Evolutionary conservation across 2,329 filamentous ascomycete species (phyloP).

Genomic region (Aureobasidium sp.): DNA sequence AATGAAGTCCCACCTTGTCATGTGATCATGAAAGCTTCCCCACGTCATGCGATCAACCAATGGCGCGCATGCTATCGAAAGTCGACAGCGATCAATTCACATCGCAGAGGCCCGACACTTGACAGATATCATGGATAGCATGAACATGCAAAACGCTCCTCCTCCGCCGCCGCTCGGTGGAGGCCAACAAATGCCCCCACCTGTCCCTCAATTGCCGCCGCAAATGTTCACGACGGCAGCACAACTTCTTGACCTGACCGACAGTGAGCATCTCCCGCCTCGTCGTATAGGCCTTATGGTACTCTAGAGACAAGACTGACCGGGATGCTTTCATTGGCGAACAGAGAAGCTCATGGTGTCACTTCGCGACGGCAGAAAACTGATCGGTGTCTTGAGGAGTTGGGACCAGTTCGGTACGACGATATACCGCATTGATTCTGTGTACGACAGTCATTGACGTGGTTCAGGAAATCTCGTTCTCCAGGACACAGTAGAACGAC

Average conservation of each 20-base stretch:
- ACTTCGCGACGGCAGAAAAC: conserved; percentile 85
- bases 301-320: conserved; percentile 21
- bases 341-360: conserved; percentile 91
- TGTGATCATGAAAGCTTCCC: neutral
- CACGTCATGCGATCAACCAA: conserved; percentile 1
- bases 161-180: conserved; percentile 10
- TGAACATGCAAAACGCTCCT: conserved; percentile 27
- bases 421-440: no score
- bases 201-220: conserved; percentile 63
- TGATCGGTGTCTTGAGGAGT: conserved; percentile 84
- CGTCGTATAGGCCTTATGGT: neutral
- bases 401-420: conserved; percentile 93
- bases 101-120: neutral
- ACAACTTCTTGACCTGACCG: conserved; percentile 89
- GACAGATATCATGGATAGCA: conserved; percentile 27
- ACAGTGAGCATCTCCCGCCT: conserved; percentile 62
- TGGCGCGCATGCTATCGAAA: neutral
- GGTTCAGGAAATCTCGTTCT: conserved; percentile 81
- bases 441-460: neutral
- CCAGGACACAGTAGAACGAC: conserved; percentile 83
- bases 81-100: neutral
- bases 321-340: conserved; percentile 18
- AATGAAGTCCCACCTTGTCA: neutral
- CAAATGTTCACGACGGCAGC: conserved; percentile 99
- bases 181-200: conserved; percentile 27